Base-by-base conservation (phyloP, 169 alveolate species). In the Plasmodium relictum region DNA sequence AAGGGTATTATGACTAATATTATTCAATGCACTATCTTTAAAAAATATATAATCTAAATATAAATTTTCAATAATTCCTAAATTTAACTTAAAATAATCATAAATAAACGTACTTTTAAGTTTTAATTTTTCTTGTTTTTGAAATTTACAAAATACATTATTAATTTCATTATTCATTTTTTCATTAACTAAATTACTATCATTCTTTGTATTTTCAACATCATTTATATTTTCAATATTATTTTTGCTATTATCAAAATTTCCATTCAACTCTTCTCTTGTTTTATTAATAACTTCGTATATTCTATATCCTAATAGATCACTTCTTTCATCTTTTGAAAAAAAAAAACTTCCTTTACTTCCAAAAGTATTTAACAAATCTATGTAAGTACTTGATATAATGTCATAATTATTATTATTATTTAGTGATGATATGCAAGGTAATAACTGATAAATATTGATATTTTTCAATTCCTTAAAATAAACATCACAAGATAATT, bases 11-110 rank as follows among this genome's bases (percentile, higher is more conserved):
- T 10, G 20, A 45, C 16, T 63, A 10, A 20, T 3, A 66, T n/a
- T 24, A 3, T 0, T 66, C 20, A 12, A 6, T 42, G 26, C 63
- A 18, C 0, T 20, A 18, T 39, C 72, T 24, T 37, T 69, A 63
- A 78, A 78, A 42, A 41, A 70, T 8, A 56, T 22, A 65, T 58
- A 16, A 39, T 48, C 8, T 9, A 65, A 45, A 41, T 78, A 78
- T 42, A 78, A 65, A 78, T 78, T 78, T 65, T 78, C 89, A 41
- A 78, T 70, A 14, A 78, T 45, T 41, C 89, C 89, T 65, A 78
- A 78, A 24, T 78, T 78, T 41, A 78, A 73, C 45, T 78, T 78
- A n/a, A 78, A 63, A 48, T 50, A 78, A 48, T 78, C 89, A 20
- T 78, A 78, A 22, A 65, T 3, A 20, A 78, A 78, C 5, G 58